phyloP scores from a whole-genome alignment of 352 stramenopile species.

The Globisporangium emineosum region DNA sequence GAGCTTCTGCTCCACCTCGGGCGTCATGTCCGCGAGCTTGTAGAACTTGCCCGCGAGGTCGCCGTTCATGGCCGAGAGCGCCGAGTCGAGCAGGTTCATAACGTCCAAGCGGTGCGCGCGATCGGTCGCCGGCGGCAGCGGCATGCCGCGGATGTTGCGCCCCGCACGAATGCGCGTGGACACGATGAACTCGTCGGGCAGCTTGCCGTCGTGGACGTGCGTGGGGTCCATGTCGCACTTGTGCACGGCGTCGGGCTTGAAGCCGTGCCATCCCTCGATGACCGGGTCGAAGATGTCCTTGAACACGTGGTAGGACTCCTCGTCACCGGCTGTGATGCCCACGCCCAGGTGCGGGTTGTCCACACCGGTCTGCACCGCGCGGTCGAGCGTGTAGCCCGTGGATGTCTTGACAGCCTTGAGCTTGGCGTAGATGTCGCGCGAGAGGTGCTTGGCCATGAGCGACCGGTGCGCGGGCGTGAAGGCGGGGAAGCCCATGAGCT shows the following conservation, averaged over 20 bases:
- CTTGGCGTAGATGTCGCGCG: slow-evolving; percentile 65
- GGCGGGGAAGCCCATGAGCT: slow-evolving; percentile 63
- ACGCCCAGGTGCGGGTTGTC: slow-evolving; percentile 76
- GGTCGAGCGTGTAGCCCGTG: slow-evolving; percentile 71
- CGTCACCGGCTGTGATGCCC: slow-evolving; percentile 54
- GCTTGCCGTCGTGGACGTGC: slow-evolving; percentile 59
- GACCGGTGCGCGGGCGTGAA: slow-evolving; percentile 75
- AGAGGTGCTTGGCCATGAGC: slow-evolving; percentile 69
- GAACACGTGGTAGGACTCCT: slow-evolving; percentile 73
- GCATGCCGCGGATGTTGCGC: slow-evolving; percentile 79
- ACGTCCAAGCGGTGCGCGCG: slow-evolving; percentile 82
- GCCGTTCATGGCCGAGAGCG: slow-evolving; percentile 66
- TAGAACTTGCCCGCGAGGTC: slow-evolving; percentile 81
- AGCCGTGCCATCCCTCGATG: slow-evolving; percentile 69
- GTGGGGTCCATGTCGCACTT: slow-evolving; percentile 70
- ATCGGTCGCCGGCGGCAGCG: slow-evolving; percentile 76
- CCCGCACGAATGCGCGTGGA: slow-evolving; percentile 82
- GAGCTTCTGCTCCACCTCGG: slow-evolving; percentile 75
- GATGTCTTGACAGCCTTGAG: slow-evolving; percentile 63
- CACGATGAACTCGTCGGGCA: slow-evolving; percentile 72
- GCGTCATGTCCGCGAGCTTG: slow-evolving; percentile 69
- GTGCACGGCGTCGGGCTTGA: slow-evolving; percentile 55
- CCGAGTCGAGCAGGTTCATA: slow-evolving; percentile 78
- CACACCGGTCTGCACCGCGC: slow-evolving; percentile 71
- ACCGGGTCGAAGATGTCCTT: slow-evolving; percentile 74